These are phyloP conservation scores for Purpureocillium takamizusanense DNA, from an alignment of 2,329 filamentous ascomycete species.

Conservation along the genomic window DNA sequence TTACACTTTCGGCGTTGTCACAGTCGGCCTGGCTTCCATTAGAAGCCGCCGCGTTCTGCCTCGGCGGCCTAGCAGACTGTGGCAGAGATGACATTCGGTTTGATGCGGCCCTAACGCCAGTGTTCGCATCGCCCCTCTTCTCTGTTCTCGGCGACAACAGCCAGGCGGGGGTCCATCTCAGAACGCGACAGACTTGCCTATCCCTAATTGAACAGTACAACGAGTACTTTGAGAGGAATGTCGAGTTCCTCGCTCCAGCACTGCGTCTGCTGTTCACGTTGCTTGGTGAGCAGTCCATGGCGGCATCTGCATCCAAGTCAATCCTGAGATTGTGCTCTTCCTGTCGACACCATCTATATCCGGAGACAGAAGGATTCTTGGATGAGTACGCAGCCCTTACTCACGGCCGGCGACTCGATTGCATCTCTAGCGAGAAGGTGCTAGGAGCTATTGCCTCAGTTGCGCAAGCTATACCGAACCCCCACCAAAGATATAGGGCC, in stretches of 20 bases:
- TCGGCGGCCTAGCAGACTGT: conserved; percentile 60
- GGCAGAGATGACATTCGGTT: conserved; percentile 46
- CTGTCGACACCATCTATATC: conserved; percentile 59
- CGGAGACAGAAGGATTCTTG: conserved; percentile 60
- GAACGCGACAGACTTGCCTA: conserved; percentile 60
- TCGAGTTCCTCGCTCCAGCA: conserved; percentile 57
- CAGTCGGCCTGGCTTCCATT: conserved; percentile 47
- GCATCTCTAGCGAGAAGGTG: conserved; percentile 62
- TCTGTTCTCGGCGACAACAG: conserved; percentile 38
- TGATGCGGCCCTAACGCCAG: conserved; percentile 47
- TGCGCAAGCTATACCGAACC: conserved; percentile 59
- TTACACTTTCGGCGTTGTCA: conserved; percentile 41
- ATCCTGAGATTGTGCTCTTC: conserved; percentile 68
- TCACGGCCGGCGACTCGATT: conserved; percentile 48
- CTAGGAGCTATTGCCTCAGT: conserved; percentile 67
- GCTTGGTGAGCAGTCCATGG: conserved; percentile 52
- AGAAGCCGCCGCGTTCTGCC: conserved; percentile 52
- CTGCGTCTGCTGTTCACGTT: conserved; percentile 68
- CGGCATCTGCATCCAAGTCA: conserved; percentile 62
- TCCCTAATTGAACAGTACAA: conserved; percentile 64
- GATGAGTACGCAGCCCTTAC: conserved; percentile 59
- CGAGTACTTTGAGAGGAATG: conserved; percentile 65
- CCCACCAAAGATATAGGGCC: conserved; percentile 42
- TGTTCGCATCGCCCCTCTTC: conserved; percentile 55
- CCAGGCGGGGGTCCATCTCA: conserved; percentile 45